These are phyloP conservation scores for Penicillium expansum DNA, from an alignment of 2,329 filamentous ascomycete species.

Conservation along the genomic window DNA sequence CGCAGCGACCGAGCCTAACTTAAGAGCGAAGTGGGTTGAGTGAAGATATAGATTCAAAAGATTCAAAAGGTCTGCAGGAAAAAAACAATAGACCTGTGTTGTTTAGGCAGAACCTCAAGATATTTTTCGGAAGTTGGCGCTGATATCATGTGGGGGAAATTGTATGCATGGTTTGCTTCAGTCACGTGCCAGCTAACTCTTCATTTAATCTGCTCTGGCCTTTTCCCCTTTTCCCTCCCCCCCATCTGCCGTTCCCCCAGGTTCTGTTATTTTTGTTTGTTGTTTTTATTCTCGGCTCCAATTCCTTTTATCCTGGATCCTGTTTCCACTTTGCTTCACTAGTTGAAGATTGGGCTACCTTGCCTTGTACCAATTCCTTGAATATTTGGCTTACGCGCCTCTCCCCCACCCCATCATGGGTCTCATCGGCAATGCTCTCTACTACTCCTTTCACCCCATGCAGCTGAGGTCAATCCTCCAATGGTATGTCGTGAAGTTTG, in stretches of 20 bases:
- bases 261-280: slow-evolving; percentile 1
- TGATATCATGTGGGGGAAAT: slow-evolving; percentile 13
- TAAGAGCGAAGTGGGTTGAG: background rate
- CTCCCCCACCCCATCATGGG: slow-evolving; percentile 35
- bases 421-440: slow-evolving; percentile 55
- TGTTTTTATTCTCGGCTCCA: slow-evolving; percentile 5
- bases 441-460: slow-evolving; percentile 71
- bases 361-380: background rate
- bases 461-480: slow-evolving; percentile 81
- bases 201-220: slow-evolving; percentile 15
- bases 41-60: background rate
- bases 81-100: slow-evolving; percentile 1
- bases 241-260: slow-evolving; percentile 9
- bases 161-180: slow-evolving; percentile 5
- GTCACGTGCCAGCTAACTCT: slow-evolving; percentile 10
- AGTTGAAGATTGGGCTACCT: background rate
- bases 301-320: slow-evolving; percentile 7
- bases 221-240: slow-evolving; percentile 19
- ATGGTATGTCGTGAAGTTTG: slow-evolving; percentile 61
- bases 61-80: background rate
- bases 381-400: slow-evolving; percentile 4
- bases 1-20: background rate
- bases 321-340: background rate
- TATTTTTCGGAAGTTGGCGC: slow-evolving; percentile 8
- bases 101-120: slow-evolving; percentile 24